Evolutionary conservation across 352 stramenopile species (phyloP).

Genomic region (Sclerospora graminicola): DNA sequence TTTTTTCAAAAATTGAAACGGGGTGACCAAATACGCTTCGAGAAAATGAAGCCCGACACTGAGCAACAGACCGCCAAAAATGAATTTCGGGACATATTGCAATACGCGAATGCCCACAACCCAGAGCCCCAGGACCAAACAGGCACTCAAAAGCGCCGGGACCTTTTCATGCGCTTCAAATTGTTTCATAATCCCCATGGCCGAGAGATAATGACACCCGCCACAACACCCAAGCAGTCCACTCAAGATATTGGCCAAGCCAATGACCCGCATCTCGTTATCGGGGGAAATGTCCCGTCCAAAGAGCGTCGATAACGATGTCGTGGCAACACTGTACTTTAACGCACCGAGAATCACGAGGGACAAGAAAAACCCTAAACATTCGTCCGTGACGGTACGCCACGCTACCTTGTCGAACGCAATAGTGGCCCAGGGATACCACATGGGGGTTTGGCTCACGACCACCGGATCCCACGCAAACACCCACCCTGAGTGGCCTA

Average conservation of each 20-base stretch:
- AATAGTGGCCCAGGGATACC: slow-evolving; percentile 67
- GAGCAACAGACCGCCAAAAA: slow-evolving; percentile 66
- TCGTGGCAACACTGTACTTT: slow-evolving; percentile 76
- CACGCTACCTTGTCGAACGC: slow-evolving; percentile 51
- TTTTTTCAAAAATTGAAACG: slow-evolving; percentile 61
- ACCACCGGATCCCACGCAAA: slow-evolving; percentile 59
- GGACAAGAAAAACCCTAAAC: slow-evolving; percentile 51
- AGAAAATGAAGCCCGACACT: slow-evolving; percentile 73
- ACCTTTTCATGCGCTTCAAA: slow-evolving; percentile 72
- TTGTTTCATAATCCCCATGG: slow-evolving; percentile 81
- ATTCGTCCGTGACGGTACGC: slow-evolving; percentile 44
- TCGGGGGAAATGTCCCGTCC: slow-evolving; percentile 67
- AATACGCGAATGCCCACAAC: slow-evolving; percentile 49
- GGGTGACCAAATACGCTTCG: slow-evolving; percentile 63
- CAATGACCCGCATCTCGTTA: slow-evolving; percentile 74
- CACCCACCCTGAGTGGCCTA: slow-evolving; percentile 33
- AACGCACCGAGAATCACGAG: slow-evolving; percentile 64
- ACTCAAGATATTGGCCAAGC: slow-evolving; percentile 56
- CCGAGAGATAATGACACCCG: slow-evolving; percentile 71
- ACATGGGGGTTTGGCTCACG: slow-evolving; percentile 60
- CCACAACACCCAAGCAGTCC: slow-evolving; percentile 58
- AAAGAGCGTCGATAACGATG: slow-evolving; percentile 73
- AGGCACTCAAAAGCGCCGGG: slow-evolving; percentile 57
- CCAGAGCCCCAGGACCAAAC: slow-evolving; percentile 48
- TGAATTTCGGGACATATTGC: slow-evolving; percentile 74